Conservation (phyloP, 2,329 filamentous ascomycete genomes). For the Aphanocladium album region DNA sequence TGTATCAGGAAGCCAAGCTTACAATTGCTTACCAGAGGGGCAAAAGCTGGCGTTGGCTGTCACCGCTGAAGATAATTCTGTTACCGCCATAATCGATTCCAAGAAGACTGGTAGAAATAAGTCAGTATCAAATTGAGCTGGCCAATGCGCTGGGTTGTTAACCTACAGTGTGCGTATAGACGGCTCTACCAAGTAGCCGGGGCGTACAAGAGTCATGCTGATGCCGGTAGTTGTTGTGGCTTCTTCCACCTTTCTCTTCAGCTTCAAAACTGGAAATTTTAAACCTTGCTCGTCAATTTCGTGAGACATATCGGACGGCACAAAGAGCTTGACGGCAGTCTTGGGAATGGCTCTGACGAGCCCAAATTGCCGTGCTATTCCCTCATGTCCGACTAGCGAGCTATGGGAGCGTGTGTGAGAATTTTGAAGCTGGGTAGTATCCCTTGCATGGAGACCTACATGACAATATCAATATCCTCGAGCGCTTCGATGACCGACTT, state of each 20-base stretch:
- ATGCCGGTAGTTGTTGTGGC: not conserved
- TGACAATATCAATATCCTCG: not conserved
- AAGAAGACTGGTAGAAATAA: not conserved
- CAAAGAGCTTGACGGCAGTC: not conserved
- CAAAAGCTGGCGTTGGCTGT: not conserved
- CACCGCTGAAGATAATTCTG: not conserved
- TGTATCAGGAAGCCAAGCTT: not conserved
- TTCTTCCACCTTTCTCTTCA: not conserved
- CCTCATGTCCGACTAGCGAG: not conserved
- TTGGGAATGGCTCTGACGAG: not conserved
- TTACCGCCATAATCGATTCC: not conserved
- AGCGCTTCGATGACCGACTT: not conserved
- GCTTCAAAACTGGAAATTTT: not conserved
- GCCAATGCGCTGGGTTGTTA: no score
- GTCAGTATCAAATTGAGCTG: not conserved
- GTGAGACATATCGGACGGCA: slow-evolving; percentile 1
- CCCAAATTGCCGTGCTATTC: not conserved
- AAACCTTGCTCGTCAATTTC: not conserved
- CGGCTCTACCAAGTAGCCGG: not conserved
- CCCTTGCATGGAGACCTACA: not conserved
- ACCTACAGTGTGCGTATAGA: not conserved
- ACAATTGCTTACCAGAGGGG: not conserved
- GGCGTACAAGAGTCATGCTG: not conserved
- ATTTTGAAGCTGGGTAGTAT: not conserved
- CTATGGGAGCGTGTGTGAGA: not conserved